Evolutionary conservation across 2,329 filamentous ascomycete genomes (phyloP).

Genomic region (Emmonsia crescens): DNA sequence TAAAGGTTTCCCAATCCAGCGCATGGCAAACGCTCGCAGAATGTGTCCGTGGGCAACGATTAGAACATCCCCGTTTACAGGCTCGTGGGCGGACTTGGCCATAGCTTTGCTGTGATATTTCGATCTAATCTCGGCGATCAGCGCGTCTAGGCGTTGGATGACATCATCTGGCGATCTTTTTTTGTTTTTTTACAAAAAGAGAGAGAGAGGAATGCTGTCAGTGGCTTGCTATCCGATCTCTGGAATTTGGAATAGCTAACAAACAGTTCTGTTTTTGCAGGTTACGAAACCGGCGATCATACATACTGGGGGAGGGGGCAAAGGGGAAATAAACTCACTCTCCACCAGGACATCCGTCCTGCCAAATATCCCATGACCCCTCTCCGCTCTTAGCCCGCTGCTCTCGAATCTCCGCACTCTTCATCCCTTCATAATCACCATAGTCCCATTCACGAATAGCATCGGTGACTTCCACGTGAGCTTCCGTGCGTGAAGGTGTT

Average conservation of each 20-base stretch:
- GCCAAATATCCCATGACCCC: slow-evolving; percentile 69
- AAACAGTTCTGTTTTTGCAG: too few species aligned
- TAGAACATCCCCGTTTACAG: slow-evolving; percentile 53
- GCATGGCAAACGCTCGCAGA: slow-evolving; percentile 72
- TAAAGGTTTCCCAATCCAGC: slow-evolving; percentile 67
- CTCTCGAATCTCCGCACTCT: slow-evolving; percentile 55
- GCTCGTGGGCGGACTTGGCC: slow-evolving; percentile 39
- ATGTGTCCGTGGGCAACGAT: slow-evolving; percentile 89
- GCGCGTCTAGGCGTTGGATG: slow-evolving; percentile 56
- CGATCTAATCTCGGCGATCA: slow-evolving; percentile 64
- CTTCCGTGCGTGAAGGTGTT: slow-evolving; percentile 40
- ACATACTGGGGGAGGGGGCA: too few species aligned
- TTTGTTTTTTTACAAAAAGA: background rate
- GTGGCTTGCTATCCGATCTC: background rate
- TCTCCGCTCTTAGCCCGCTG: slow-evolving; percentile 46
- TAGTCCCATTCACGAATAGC: slow-evolving; percentile 81
- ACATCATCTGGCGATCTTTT: slow-evolving; percentile 57
- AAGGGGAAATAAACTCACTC: slow-evolving; percentile 48
- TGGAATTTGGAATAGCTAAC: too few species aligned
- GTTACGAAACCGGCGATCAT: background rate
- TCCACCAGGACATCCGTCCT: slow-evolving; percentile 74
- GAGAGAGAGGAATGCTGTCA: background rate
- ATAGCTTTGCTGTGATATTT: slow-evolving; percentile 55
- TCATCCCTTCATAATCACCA: slow-evolving; percentile 75
- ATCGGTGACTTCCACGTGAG: slow-evolving; percentile 56